Evolutionary conservation across 2,329 filamentous ascomycete genomes (phyloP), one percentile per base, ranked within the genome.

Genomic region (Didymella sp.): DNA sequence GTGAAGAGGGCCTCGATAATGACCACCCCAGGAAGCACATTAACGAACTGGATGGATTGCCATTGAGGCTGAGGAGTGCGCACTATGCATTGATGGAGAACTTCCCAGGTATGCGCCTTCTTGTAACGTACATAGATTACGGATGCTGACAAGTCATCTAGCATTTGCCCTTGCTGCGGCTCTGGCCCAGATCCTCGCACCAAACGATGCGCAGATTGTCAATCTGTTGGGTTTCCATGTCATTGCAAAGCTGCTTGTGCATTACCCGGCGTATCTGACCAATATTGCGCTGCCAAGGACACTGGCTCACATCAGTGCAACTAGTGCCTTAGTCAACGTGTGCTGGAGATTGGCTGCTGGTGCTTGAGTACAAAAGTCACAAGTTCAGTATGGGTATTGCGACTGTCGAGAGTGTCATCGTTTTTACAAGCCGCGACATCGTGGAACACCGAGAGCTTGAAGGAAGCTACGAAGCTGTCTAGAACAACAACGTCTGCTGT

Each of bases 31-130:
- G 65, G 12, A 64, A 63, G 40, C 54, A 68, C 44, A 22, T 63
- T 2, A 41, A 59, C 11, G 17, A 45, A 3, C 41, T 68, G 5
- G 44, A 61, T 0, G 65, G 65, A 0, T n/a, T 68, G 12, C 65
- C 65, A 1, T 47, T 68, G n/a, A 55, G 65, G 12, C 12, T 68
- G 21, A 55, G 62, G 15, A 68, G 65, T 28, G 63, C 65, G 13
- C 65, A 68, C 40, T 65, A 66, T 48, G 63, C 63, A 28, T 24
- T 68, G 3, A 58, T 68, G 62, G 65, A 68, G 38, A 68, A 66
- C 37, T 68, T 68, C n/a, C 65, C 63, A 5, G 64, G 61, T 66
- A 45, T n/a, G 21, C 21, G 4, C 13, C 2, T 6, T 30, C 13
- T 15, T 42, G 25, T 22, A 6, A 15, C 12, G 15, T 7, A 17